Conservation (phyloP, 2,329 filamentous ascomycete species). For the Whalleya microplaca region DNA sequence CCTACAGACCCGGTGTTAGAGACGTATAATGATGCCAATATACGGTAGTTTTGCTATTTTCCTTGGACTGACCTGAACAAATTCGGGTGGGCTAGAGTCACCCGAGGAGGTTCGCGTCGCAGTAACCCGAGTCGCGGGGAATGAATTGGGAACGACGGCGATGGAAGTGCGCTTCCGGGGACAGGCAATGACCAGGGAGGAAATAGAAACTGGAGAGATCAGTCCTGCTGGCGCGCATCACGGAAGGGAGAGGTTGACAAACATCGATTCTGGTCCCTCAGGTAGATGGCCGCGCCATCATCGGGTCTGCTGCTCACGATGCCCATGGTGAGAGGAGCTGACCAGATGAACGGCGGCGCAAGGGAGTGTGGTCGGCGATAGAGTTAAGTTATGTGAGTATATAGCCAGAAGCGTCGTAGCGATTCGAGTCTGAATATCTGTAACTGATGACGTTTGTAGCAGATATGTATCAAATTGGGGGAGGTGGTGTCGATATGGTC, state of each 20-base stretch:
- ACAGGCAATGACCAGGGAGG: constrained; percentile 80
- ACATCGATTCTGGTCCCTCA: constrained; percentile 94
- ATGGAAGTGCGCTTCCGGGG: constrained; percentile 77
- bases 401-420: constrained; percentile 8
- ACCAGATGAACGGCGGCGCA: constrained; percentile 34
- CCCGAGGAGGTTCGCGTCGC: constrained; percentile 69
- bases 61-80: constrained; percentile 73
- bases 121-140: constrained; percentile 77
- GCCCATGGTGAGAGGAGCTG: constrained; percentile 70
- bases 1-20: constrained; percentile 54
- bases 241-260: constrained; percentile 44
- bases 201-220: constrained; percentile 73
- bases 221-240: constrained; percentile 27
- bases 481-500: constrained; percentile 31
- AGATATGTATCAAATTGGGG: constrained; percentile 31
- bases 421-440: constrained; percentile 18
- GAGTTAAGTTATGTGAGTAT: constrained; percentile 9
- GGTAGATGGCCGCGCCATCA: constrained; percentile 77
- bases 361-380: constrained; percentile 16
- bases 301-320: constrained; percentile 88
- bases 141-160: constrained; percentile 81
- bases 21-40: constrained; percentile 15
- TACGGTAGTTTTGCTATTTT: constrained; percentile 12
- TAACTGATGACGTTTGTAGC: constrained; percentile 28
- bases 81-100: constrained; percentile 82